phyloP scores from a whole-genome alignment of 345 rosid genomes.

The Arabis hirsuta region DNA sequence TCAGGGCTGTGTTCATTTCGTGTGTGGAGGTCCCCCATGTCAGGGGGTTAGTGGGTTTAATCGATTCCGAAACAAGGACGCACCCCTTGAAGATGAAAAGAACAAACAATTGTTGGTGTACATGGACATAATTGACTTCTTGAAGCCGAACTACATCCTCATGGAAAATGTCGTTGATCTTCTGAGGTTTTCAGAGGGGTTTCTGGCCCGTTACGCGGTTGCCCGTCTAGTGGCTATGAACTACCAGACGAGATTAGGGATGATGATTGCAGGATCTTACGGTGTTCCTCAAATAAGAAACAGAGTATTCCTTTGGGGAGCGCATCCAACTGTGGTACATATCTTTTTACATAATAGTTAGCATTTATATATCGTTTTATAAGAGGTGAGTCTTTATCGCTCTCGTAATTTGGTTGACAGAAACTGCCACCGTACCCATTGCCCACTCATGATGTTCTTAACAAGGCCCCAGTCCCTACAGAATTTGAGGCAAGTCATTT shows the following conservation, averaged over 20 bases:
- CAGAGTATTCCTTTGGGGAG: constrained; percentile 58
- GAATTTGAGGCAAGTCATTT: constrained; percentile 50
- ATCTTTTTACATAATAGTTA: background rate
- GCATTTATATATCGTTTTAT: background rate
- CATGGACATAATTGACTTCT: constrained; percentile 45
- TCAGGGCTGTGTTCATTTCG: constrained; percentile 48
- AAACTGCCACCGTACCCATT: constrained; percentile 55
- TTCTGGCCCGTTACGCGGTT: constrained; percentile 48
- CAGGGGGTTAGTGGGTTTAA: constrained; percentile 55
- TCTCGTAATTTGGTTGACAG: constrained; percentile 35
- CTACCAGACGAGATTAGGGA: constrained; percentile 54
- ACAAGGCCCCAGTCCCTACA: constrained; percentile 28
- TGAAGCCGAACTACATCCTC: constrained; percentile 54
- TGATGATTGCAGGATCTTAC: constrained; percentile 55
- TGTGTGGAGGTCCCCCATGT: constrained; percentile 57
- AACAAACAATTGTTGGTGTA: constrained; percentile 45
- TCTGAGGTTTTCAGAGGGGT: constrained; percentile 48
- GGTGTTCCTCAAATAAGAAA: constrained; percentile 54
- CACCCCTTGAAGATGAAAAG: constrained; percentile 46
- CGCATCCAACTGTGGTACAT: constrained; percentile 47
- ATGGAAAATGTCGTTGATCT: constrained; percentile 65
- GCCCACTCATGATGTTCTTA: constrained; percentile 52
- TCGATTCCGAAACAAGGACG: constrained; percentile 41
- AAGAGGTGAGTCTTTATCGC: constrained; percentile 2
- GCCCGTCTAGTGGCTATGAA: constrained; percentile 54